A percentile compares a stretch with the other conserved stretches of the same genome.
Conservation (phyloP, 208 protist genomes). For the Trichomonas vaginalis region DNA sequence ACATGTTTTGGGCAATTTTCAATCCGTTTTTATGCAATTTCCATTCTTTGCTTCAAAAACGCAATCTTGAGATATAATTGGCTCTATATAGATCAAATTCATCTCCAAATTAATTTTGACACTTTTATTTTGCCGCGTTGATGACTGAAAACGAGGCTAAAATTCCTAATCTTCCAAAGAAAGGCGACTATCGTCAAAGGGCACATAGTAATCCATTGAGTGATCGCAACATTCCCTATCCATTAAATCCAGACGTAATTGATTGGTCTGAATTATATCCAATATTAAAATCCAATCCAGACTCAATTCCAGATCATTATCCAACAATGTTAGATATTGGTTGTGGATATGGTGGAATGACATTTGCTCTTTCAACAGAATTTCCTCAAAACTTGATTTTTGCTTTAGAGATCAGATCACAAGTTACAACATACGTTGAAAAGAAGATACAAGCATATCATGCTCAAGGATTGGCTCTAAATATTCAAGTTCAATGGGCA, state of each 20-base stretch:
- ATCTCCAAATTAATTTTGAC: too few relatives aligned
- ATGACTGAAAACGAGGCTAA: neutral
- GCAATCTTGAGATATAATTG: too few relatives aligned
- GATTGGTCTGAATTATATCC: neutral
- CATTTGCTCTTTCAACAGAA: neutral
- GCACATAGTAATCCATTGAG: slow-evolving; percentile 7
- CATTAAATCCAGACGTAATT: neutral
- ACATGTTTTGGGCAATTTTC: too few relatives aligned
- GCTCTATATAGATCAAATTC: too few relatives aligned
- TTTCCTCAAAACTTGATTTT: neutral
- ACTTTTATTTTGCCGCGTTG: neutral
- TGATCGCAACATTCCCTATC: neutral
- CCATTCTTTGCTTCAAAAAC: too few relatives aligned
- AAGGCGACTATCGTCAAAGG: neutral
- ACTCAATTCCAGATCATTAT: neutral
- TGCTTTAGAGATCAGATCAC: neutral
- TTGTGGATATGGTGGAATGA: neutral
- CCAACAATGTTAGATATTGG: slow-evolving; percentile 3
- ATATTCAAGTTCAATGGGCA: slow-evolving; percentile 7
- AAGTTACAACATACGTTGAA: neutral
- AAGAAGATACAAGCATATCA: neutral
- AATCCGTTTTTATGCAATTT: too few relatives aligned
- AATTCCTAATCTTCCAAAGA: neutral
- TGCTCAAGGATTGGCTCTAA: neutral
- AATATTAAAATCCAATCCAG: neutral